Conservation (phyloP, 805 yeast genomes). For the Saccharomyces paradoxus region DNA sequence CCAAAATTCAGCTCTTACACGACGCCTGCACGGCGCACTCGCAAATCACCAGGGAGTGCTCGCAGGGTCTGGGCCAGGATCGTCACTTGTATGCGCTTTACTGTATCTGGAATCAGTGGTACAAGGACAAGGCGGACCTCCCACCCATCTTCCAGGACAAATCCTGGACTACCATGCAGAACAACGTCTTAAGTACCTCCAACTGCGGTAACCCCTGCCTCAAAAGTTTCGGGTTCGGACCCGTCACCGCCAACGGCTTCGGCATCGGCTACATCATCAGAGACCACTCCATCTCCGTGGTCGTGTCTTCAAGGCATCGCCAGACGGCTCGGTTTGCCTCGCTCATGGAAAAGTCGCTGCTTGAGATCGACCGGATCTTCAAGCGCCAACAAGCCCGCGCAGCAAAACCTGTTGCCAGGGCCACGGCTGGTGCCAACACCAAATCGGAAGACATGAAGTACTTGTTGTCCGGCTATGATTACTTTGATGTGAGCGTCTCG, state of each 20-base stretch:
- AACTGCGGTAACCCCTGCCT: constrained; percentile 91
- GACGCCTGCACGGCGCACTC: constrained; percentile 69
- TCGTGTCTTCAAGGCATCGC: constrained; percentile 80
- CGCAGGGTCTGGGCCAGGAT: constrained; percentile 83
- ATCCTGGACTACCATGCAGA: constrained; percentile 83
- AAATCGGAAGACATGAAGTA: constrained; percentile 33
- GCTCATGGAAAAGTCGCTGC: constrained; percentile 55
- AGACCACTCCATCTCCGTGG: constrained; percentile 65
- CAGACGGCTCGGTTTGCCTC: constrained; percentile 72
- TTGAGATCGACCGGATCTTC: constrained; percentile 49
- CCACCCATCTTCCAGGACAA: constrained; percentile 76
- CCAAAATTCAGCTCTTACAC: constrained; percentile 46
- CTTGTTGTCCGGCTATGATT: constrained; percentile 77
- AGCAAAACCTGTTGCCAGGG: constrained; percentile 3
- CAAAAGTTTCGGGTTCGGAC: constrained; percentile 84
- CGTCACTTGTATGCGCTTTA: constrained; percentile 82
- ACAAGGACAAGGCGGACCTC: constrained; percentile 31
- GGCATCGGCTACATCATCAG: constrained; percentile 91
- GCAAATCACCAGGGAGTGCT: constrained; percentile 55
- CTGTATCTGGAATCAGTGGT: constrained; percentile 64
- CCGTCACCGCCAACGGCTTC: constrained; percentile 81
- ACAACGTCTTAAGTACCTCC: constrained; percentile 70
- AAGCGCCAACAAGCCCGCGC: constrained; percentile 20
- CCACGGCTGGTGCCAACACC: constrained; percentile 1
- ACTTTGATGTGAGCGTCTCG: constrained; percentile 46